phyloP scores from a whole-genome alignment of 1,139 yeast species.

The Suhomyces anneliseae region DNA sequence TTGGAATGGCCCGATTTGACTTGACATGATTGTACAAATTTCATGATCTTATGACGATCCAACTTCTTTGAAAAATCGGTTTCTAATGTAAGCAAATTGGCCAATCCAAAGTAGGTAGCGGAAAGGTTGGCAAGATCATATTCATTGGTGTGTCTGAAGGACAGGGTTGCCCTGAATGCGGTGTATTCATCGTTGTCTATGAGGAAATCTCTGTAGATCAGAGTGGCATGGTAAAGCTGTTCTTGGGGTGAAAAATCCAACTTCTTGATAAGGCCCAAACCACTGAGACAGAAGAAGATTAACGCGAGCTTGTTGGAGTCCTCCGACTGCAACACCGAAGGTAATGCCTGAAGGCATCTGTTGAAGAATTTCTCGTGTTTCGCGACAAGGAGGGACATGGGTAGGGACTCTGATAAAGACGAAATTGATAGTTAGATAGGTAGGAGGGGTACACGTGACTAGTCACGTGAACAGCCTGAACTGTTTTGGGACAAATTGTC shows the following conservation, averaged over 20 bases:
- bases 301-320: slow-evolving; percentile 69
- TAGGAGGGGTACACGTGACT: not conserved
- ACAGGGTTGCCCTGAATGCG: slow-evolving; percentile 18
- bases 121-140: slow-evolving; percentile 66
- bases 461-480: not conserved
- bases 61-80: slow-evolving; percentile 40
- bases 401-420: too few relatives aligned
- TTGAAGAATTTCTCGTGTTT: slow-evolving; percentile 54
- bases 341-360: slow-evolving; percentile 51
- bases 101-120: slow-evolving; percentile 67
- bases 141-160: slow-evolving; percentile 48
- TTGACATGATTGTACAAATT: slow-evolving; percentile 57
- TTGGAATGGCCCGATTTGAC: slow-evolving; percentile 53
- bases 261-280: slow-evolving; percentile 52
- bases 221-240: slow-evolving; percentile 35
- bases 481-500: not conserved
- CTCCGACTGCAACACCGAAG: slow-evolving; percentile 50
- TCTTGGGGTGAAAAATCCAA: slow-evolving; percentile 31
- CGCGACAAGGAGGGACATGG: slow-evolving; percentile 1
- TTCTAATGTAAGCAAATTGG: slow-evolving; percentile 47
- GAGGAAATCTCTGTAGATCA: slow-evolving; percentile 47
- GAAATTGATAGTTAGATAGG: not conserved
- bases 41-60: slow-evolving; percentile 47
- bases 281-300: slow-evolving; percentile 65
- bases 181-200: slow-evolving; percentile 41